Evolutionary conservation across 371 early-diverging fungal species (phyloP), one percentile per base, ranked within the genome.

Genomic region (Saksenaea oblongispora): DNA sequence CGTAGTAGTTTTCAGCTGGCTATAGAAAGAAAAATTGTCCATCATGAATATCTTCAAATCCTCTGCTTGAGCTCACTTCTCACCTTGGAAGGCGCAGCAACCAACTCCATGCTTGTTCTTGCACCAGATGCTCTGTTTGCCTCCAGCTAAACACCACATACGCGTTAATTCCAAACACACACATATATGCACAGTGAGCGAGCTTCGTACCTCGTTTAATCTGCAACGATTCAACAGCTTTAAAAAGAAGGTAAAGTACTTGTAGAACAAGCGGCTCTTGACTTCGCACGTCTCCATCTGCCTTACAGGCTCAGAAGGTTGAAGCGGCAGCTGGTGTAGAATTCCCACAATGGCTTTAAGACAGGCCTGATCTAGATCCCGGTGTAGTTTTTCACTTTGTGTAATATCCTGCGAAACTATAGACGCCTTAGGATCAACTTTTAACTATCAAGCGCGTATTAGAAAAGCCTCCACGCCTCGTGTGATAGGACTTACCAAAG

Each of bases 221-320:
- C 90, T 87, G 72, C 92, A 94, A 59, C 90, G 87, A 67, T 90
- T 91, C 64, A 96, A 71, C 15, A 95, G 77, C 59, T 92, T 91
- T 61, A 95, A 72, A 71, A 95, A 93, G 72, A 94, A 94, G 36
- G 80, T 80, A 69, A 95, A 91, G 75, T 95, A 94, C 41, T 89
- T 88, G 64, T 87, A 87, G 70, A 94, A 96, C 13, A 93, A 72
- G 36, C 87, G 80, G 37, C 84, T 82, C 55, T 94, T 92, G 63
- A 85, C 80, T 59, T 86, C 86, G 18, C 73, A 69, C 14, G 85
- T 71, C 36, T 88, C 89, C 0, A 78, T 73, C 31, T 87, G 89
- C 28, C 78, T 78, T 5, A 80, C 78, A 5, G 81, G 78, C 34
- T 89, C 91, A 61, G 84, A 72, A 5, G 88, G 87, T 63, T 93